Evolutionary conservation across 257 asterid genomes (phyloP), one percentile per base, ranked within the genome.

Genomic region (Scutellaria minor): DNA sequence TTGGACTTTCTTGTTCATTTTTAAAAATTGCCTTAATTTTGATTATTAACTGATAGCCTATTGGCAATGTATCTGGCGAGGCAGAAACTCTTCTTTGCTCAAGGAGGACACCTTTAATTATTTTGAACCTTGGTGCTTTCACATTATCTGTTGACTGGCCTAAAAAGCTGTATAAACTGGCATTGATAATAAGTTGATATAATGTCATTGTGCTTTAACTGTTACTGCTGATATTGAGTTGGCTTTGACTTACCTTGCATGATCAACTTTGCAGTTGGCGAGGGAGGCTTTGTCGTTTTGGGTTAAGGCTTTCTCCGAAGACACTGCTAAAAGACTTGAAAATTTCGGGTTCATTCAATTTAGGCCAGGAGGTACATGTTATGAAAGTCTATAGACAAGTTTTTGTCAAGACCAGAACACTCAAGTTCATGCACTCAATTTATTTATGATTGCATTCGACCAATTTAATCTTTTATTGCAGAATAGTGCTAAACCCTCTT

Each of bases 301-400:
- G 99, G 90, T 95, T 65, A 95, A 92, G 90, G 95, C 99, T 46
- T 95, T 89, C 84, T 92, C 99, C 31, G 97, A 92, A 85, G 98
- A 95, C 79, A 95, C 99, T 12, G 97, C 99, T 69, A 95, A 95
- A 87, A 85, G 99, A 76, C 99, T 95, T 70, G 99, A 95, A 82
- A 95, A 95, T 77, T 95, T 83, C 64, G 99, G 99, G 66, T 95
- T 95, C 85, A 92, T 95, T 74, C 99, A 95, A 83, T 83, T 88
- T 70, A 89, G 99, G 84, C 98, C 95, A 18, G 99, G 99, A 95
- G 99, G 99, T 95, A 88, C 56, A 44, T 64, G 57, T 79, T 47
- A 31, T 60, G 39, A 70, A 53, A 62, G 22, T 76, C 46, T 48
- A 37, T 57, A 45, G 70, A 61, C 24, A 8, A 9, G 13, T 73